Percentiles rank a stretch among this genome's conserved stretches.
These are phyloP conservation scores for Diutina mesorugosa DNA, from an alignment of 1,139 yeast genomes.

Conservation along the genomic window DNA sequence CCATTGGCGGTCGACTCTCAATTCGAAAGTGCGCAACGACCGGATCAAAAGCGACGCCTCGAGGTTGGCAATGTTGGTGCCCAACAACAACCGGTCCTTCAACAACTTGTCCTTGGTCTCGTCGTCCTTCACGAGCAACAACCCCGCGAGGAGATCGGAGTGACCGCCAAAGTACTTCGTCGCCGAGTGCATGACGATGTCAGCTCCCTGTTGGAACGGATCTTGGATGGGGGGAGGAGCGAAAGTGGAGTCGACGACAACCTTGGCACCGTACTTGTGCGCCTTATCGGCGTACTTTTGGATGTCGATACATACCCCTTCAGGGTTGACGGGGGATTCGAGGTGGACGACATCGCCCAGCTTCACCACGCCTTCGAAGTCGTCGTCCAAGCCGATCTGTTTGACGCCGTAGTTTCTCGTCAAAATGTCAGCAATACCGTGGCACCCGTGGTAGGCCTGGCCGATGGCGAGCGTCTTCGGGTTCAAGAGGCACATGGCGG, in stretches of 20 bases:
- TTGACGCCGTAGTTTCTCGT: constrained; percentile 48
- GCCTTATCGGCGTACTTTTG: constrained; percentile 50
- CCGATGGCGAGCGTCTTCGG: constrained; percentile 72
- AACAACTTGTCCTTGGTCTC: constrained; percentile 32
- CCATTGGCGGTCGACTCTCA: constrained; percentile 58
- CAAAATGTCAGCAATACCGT: constrained; percentile 52
- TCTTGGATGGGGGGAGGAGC: constrained; percentile 88
- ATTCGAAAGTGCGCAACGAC: constrained; percentile 66
- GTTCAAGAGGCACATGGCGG: constrained; percentile 53
- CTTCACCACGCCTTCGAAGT: constrained; percentile 10
- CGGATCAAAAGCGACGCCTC: constrained; percentile 66
- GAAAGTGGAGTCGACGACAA: constrained; percentile 75
- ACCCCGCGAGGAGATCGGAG: constrained; percentile 78
- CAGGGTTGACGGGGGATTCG: constrained; percentile 85
- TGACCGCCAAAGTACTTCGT: constrained; percentile 92
- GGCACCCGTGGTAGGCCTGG: constrained; percentile 78
- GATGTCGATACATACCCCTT: constrained; percentile 58
- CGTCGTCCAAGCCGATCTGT: constrained; percentile 33
- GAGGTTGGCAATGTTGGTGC: constrained; percentile 67
- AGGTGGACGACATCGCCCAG: constrained; percentile 71
- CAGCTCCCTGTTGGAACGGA: constrained; percentile 73
- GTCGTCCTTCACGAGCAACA: constrained; percentile 47
- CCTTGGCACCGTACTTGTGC: constrained; percentile 53
- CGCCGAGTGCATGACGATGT: constrained; percentile 77
- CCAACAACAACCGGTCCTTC: constrained; percentile 54